These are phyloP conservation scores for Datisca glomerata DNA, from an alignment of 306 rosid species.

Conservation along the genomic window DNA sequence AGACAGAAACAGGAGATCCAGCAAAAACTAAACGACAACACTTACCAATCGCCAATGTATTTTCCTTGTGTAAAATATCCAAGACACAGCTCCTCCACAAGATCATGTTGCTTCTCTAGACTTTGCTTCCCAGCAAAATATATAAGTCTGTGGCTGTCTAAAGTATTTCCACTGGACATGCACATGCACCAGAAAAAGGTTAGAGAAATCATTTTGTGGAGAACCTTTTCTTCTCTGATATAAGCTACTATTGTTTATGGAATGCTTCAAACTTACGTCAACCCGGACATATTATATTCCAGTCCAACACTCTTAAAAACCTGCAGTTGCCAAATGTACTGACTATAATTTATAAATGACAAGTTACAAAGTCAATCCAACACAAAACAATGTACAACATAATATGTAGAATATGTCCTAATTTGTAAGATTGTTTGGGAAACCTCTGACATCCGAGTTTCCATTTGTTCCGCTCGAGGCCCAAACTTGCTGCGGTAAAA, in stretches of 20 bases:
- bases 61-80: conserved; percentile 87
- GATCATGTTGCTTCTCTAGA: conserved; percentile 57
- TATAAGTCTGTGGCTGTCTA: conserved; percentile 87
- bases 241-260: too few relatives aligned
- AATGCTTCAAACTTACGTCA: conserved; percentile 51
- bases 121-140: conserved; percentile 64
- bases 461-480: conserved; percentile 38
- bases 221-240: too few relatives aligned
- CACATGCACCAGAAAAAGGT: not conserved
- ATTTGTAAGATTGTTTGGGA: not conserved
- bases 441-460: conserved; percentile 78
- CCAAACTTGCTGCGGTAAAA: conserved; percentile 52
- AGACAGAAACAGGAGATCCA: not conserved
- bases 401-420: too few relatives aligned
- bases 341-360: too few relatives aligned
- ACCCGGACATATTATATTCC: conserved; percentile 52
- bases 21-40: not conserved
- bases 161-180: conserved; percentile 73
- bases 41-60: conserved; percentile 77
- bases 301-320: conserved; percentile 38
- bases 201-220: conserved; percentile 6
- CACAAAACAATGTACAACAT: too few relatives aligned
- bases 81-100: conserved; percentile 59
- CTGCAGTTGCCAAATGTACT: conserved; percentile 33
- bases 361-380: too few relatives aligned